Conservation (phyloP, 108 stramenopile genomes). For the Pseudonitzschia pungens region DNA sequence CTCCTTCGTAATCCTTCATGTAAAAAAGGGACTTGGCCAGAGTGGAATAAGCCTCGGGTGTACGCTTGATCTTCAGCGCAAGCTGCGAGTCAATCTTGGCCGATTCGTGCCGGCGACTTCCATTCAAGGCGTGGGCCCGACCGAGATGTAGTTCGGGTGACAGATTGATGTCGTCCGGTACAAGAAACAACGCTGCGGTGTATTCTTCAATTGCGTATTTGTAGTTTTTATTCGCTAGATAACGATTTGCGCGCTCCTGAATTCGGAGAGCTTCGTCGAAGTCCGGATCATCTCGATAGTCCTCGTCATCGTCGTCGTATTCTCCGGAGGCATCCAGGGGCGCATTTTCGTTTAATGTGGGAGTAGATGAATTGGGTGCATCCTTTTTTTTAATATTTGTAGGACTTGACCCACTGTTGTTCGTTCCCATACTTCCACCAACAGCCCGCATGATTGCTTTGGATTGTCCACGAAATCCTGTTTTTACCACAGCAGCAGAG, state of each 20-base stretch:
- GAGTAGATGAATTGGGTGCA: not conserved
- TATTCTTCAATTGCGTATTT: constrained; percentile 81
- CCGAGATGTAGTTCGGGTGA: constrained; percentile 81
- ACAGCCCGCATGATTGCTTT: constrained; percentile 35
- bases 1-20: constrained; percentile 70
- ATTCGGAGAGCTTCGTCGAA: constrained; percentile 90
- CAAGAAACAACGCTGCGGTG: constrained; percentile 82
- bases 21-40: constrained; percentile 85
- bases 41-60: constrained; percentile 83
- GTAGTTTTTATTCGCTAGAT: constrained; percentile 74
- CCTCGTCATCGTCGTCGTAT: constrained; percentile 26
- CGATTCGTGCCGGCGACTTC: constrained; percentile 73
- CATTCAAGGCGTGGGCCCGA: constrained; percentile 85
- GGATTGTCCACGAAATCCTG: constrained; percentile 36
- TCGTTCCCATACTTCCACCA: constrained; percentile 14
- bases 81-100: constrained; percentile 78
- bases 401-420: not conserved
- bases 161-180: constrained; percentile 77
- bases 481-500: constrained; percentile 36
- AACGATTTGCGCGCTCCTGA: constrained; percentile 71
- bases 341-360: constrained; percentile 9
- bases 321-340: constrained; percentile 5
- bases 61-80: constrained; percentile 69
- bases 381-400: not conserved
- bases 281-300: constrained; percentile 65